Base-by-base conservation (phyloP, 495 filamentous ascomycete species). In the Penicillium cinerascens region DNA sequence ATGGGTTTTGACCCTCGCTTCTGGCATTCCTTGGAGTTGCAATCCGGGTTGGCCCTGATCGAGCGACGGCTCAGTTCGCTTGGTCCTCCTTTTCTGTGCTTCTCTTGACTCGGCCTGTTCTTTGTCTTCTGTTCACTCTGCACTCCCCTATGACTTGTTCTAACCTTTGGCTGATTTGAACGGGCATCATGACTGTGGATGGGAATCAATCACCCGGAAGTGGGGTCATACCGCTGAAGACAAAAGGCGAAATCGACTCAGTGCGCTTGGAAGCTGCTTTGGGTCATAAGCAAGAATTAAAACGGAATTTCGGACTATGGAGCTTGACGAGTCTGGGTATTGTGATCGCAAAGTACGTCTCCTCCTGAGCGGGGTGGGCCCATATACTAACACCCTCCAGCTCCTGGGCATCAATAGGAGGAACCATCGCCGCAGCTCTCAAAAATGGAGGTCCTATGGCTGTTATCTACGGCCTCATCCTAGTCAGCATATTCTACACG, bases 381-480 rank as follows among this genome's bases (percentile, higher is more conserved):
- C 1, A 40, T 20, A 0, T 22, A 35, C 47, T 51, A 25, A 53
- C 37, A 4, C 3, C 13, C 1, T 17, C 42, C 38, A 76, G 73
- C 44, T 72, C 73, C 8, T 76, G 73, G 73, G 69, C 71, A 37
- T 61, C 68, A 22, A 72, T 70, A 3, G 73, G 73, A 11, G 73
- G 73, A 1, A 76, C 73, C 0, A 77, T 77, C 36, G 69, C 73
- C 15, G 59, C 72, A 23, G 68, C 72, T 8, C 63, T 72, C 17
- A 56, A 63, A 48, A 79, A 78, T 74, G 70, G 77, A 18, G 55
- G 74, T 38, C 60, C 77, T n/a, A 65, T 66, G 60, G 74, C 69
- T 2, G 59, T 75, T 5, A 48, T 80, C 1, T 82, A 77, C 43
- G 69, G 73, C 23, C 49, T 75, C 7, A 65, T 75, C 22, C 49